Evolutionary conservation across 352 stramenopile genomes (phyloP), one percentile per base, ranked within the genome.

Genomic region (Pythium scleroteichum): DNA sequence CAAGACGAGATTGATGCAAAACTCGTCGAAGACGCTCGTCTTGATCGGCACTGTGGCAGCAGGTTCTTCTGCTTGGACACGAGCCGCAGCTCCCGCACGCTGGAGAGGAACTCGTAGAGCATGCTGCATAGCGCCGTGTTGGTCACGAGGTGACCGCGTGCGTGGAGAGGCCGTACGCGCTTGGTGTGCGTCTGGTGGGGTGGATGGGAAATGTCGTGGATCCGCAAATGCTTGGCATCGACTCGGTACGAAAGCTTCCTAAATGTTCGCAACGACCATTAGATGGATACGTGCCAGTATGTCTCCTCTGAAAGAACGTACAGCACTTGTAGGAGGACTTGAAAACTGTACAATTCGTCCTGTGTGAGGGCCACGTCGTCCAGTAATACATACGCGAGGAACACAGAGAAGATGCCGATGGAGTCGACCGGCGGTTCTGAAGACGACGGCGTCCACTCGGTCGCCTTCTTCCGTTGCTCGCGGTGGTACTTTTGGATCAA

Each of bases 401-500:
- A 95, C 46, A 92, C 69, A 41, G 78, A 71, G 47, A 95, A 93
- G 46, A 88, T 73, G 45, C 73, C 84, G 44, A 95, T 90, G 8
- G 84, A 94, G 45, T 95, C 86, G 9, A 95, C 76, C 0, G 86
- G 86, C 29, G 81, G 82, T 50, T 85, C 72, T 13, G 80, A 59
- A 26, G 69, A 90, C 33, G 79, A 74, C 3, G 70, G 54, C 17
- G 65, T 78, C 86, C 86, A 95, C 26, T 52, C 46, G 6, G 68
- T 81, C 19, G 65, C 64, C 60, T 83, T 62, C 38, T 82, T 73
- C 33, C 75, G 76, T 33, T 75, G 73, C 61, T 95, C 86, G 42
- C 74, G 79, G 58, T 92, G 84, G 64, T 92, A 95, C 71, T 92
- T 95, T 50, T 95, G 82, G 49, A 95, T 92, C 40, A 95, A 69